phyloP scores from a whole-genome alignment of 371 early-diverging fungal species.

The Sporodiniella umbellata region DNA sequence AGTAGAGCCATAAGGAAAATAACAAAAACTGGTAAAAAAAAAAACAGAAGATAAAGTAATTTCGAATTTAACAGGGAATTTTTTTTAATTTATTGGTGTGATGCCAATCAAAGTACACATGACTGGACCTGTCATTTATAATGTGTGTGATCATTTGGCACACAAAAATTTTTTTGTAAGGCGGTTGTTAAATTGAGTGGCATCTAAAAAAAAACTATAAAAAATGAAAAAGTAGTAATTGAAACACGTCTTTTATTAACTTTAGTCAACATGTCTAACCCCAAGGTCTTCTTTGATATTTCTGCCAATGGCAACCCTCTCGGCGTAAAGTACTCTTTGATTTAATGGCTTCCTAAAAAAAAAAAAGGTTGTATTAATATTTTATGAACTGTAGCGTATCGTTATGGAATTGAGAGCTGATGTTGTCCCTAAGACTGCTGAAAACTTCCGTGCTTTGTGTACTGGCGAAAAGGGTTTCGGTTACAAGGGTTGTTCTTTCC shows the following conservation, averaged over 20 bases:
- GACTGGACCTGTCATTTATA: not conserved
- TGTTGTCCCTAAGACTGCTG: constrained; percentile 94
- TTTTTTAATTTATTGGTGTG: not conserved
- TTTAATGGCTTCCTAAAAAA: not conserved
- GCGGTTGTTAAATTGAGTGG: not conserved
- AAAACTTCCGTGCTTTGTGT: constrained; percentile 93
- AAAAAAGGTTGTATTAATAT: not conserved
- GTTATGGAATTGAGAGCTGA: constrained; percentile 77
- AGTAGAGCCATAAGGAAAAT: no score
- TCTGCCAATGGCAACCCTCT: constrained; percentile 48
- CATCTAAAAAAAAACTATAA: not conserved
- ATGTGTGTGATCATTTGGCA: not conserved
- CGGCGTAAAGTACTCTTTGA: constrained; percentile 33
- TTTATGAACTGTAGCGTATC: constrained; percentile 57
- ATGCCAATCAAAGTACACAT: not conserved
- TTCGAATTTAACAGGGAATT: not conserved
- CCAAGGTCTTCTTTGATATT: constrained; percentile 58
- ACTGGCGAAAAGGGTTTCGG: constrained; percentile 76
- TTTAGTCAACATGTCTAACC: constrained; percentile 20
- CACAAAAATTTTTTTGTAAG: not conserved
- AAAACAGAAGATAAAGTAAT: not conserved
- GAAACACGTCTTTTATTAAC: not conserved
- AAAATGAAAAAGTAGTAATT: not conserved
- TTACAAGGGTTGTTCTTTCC: constrained; percentile 90
- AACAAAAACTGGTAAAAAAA: no score